Evolutionary conservation across 768 basidiomycete species (phyloP), one percentile per base, ranked within the genome.

Genomic region (Chlorophyllum brunneum): DNA sequence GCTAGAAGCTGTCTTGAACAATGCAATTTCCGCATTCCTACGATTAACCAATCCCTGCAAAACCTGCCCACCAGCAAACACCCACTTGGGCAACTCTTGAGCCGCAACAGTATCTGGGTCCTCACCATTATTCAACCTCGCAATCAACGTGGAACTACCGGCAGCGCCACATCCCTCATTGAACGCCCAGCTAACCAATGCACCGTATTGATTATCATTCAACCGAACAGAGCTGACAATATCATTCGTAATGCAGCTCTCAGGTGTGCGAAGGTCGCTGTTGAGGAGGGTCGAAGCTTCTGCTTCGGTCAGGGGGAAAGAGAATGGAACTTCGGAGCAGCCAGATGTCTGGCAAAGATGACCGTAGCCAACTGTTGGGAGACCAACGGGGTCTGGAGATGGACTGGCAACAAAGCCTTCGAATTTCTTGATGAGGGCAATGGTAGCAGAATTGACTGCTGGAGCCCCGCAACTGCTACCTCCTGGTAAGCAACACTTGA

Each of bases 311-410:
- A 71, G 59, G 0, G 70, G 67, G 64, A 70, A 70, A 20, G 60
- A 43, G 56, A 64, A 69, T 6, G 68, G 63, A 5, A 68, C 68
- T 52, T 70, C 69, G 29, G 57, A 46, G 56, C 70, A 71, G 20
- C 63, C 61, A 10, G 54, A 58, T 20, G 53, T 61, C 39, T 63
- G 44, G 58, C 69, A 71, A 26, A 65, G 61, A 50, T 71, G 69
- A 9, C 68, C 68, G 55, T 64, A 71, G 20, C 70, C 70, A 37
- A 69, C 70, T 23, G 68, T 70, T 7, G 67, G 67, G 31, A 70
- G 61, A 20, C 66, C 67, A 20, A 69, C 65, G 29, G 69, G 69
- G 55, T 71, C 69, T 11, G 68, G 69, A 16, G 60, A 59, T n/a
- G 69, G 69, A 22, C 56, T 55, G 16, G 65, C 24, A 15, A 71